Conservation (phyloP, 352 stramenopile genomes). For the Phytophthora pinifolia region DNA sequence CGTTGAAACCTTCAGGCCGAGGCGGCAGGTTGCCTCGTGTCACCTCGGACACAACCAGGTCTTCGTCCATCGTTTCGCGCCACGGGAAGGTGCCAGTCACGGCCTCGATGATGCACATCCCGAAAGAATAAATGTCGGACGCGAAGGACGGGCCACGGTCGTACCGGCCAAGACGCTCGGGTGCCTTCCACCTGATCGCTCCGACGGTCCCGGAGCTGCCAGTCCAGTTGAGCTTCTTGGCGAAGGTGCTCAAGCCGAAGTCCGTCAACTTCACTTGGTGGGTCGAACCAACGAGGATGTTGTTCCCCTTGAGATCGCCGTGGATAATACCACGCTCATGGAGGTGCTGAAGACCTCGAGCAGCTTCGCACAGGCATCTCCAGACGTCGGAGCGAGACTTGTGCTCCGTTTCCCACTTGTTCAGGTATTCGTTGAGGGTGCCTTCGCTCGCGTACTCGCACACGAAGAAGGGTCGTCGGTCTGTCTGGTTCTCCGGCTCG, state of each 20-base stretch:
- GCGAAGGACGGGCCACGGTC: conserved; percentile 25
- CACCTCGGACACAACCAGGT: conserved; percentile 23
- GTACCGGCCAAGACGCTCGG: conserved; percentile 26
- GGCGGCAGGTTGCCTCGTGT: conserved; percentile 22
- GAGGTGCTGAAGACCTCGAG: conserved; percentile 30
- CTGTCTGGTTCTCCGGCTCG: conserved; percentile 6
- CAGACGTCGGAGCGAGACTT: conserved; percentile 21
- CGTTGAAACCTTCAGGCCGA: conserved; percentile 15
- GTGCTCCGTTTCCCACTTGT: conserved; percentile 7
- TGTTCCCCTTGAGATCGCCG: conserved; percentile 84
- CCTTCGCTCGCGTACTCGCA: conserved; percentile 31
- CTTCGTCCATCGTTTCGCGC: conserved; percentile 27
- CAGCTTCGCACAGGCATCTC: conserved; percentile 26
- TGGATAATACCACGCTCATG: conserved; percentile 57
- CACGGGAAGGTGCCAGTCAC: conserved; percentile 33
- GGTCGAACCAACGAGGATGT: conserved; percentile 67
- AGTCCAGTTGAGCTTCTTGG: conserved; percentile 23
- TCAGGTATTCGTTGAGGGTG: conserved; percentile 31
- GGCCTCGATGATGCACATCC: conserved; percentile 40
- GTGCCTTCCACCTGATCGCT: conserved; percentile 37
- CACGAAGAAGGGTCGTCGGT: conserved; percentile 36
- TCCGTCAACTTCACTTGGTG: conserved; percentile 35
- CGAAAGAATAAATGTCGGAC: conserved; percentile 44
- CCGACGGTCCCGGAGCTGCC: conserved; percentile 9
- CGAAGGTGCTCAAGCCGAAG: conserved; percentile 32